A percentile compares a stretch with the other conserved stretches of the same genome.
These are phyloP conservation scores for Moricandia moricandioides DNA, from an alignment of 345 rosid genomes.

Conservation along the genomic window DNA sequence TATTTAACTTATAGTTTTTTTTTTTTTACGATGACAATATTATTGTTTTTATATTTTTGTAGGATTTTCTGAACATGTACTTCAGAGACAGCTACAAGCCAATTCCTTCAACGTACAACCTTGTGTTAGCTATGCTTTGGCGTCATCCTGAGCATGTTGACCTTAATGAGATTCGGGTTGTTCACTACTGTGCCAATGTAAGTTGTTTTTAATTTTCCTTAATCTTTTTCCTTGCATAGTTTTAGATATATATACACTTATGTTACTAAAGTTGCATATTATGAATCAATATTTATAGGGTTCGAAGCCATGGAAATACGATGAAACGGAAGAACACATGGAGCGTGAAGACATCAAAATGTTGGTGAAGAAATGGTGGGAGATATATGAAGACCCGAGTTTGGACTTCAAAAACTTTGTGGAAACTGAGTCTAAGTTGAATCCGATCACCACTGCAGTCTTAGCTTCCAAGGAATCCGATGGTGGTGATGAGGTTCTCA, in stretches of 20 bases:
- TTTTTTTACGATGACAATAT: neutral
- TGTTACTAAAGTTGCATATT: neutral
- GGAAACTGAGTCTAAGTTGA: conserved; percentile 16
- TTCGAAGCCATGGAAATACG: neutral
- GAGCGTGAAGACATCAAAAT: conserved; percentile 1
- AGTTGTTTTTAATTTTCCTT: neutral
- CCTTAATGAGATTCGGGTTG: neutral
- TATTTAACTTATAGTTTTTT: neutral
- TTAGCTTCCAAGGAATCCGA: conserved; percentile 2
- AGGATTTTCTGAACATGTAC: neutral
- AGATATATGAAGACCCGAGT: conserved; percentile 33
- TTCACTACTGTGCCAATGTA: conserved; percentile 2
- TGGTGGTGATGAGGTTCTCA: neutral
- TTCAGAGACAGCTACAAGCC: neutral
- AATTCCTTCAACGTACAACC: neutral
- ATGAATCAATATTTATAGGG: neutral
- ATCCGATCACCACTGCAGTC: neutral
- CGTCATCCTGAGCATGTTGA: neutral
- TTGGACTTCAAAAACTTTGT: conserved; percentile 38
- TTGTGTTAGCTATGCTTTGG: neutral
- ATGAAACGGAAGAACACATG: neutral
- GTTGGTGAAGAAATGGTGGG: neutral
- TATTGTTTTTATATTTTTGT: neutral
- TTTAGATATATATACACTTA: neutral
- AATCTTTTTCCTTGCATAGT: neutral